A percentile compares a stretch with the other conserved stretches of the same genome.
phyloP scores from a whole-genome alignment of 78 protist genomes.

The Planoprotostelium fungivorum region DNA sequence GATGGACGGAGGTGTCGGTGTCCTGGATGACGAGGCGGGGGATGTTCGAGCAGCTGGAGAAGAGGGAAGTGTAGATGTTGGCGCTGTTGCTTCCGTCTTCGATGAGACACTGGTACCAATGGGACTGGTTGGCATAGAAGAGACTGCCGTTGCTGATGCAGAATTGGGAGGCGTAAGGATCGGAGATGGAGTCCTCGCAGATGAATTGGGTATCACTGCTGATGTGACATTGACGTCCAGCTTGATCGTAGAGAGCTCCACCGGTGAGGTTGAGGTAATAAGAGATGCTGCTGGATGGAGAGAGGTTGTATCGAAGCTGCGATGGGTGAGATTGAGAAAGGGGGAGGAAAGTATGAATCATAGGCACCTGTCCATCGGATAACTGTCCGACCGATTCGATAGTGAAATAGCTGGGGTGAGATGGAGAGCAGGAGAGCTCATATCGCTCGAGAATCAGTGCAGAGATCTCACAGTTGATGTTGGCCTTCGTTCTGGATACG shows the following conservation, averaged over 20 bases:
- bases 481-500: no score
- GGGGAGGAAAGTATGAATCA: no score
- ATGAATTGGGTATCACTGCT: background rate
- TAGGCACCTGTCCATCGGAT: no score
- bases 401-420: no score
- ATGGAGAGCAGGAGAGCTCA: no score
- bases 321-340: no score
- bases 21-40: background rate
- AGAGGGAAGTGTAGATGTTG: background rate
- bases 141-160: background rate
- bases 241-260: background rate
- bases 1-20: background rate
- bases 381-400: no score
- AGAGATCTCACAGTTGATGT: no score
- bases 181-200: background rate
- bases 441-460: no score
- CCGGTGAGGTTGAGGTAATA: background rate
- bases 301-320: no score
- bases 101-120: background rate
- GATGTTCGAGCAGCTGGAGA: background rate
- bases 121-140: background rate
- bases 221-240: background rate
- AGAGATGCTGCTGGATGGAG: no score
- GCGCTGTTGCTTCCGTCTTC: background rate
- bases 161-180: background rate